Evolutionary conservation across 441 rosid genomes (phyloP).

Genomic region (Syzygium syzygioides): DNA sequence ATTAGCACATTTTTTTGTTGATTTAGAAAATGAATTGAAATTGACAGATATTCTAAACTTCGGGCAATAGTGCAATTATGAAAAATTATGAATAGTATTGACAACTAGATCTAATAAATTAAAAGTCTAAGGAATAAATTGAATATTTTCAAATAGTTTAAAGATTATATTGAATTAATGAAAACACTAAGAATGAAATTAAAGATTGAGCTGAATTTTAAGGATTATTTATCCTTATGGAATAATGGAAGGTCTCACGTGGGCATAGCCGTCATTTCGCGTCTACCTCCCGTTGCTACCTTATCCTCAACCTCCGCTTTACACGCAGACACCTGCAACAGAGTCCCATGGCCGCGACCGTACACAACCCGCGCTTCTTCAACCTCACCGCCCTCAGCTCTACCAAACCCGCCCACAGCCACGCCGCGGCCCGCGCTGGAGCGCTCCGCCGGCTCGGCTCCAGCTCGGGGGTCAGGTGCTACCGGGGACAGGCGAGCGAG

Average conservation of each 20-base stretch:
- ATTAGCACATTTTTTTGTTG: neutral
- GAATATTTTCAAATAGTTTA: too few relatives aligned
- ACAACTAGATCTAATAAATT: neutral
- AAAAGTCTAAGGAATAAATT: neutral
- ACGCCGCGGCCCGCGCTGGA: constrained; percentile 8
- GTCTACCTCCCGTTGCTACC: neutral
- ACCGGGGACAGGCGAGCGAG: constrained; percentile 23
- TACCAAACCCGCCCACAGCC: neutral
- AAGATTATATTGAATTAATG: neutral
- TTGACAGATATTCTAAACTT: neutral
- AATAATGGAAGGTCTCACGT: neutral
- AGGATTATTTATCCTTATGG: neutral
- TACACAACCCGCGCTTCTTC: constrained; percentile 18
- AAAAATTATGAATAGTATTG: neutral
- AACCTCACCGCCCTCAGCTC: constrained; percentile 9
- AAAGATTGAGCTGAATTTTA: neutral
- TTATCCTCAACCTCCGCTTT: neutral
- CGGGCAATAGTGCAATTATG: neutral
- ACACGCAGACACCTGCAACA: neutral
- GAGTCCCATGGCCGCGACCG: constrained; percentile 2
- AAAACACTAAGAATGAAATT: neutral
- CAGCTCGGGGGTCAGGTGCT: constrained; percentile 12
- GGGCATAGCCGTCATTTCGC: neutral
- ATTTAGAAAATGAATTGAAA: neutral
- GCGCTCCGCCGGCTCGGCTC: constrained; percentile 18